Evolutionary conservation across 2,329 filamentous ascomycete genomes (phyloP).

Genomic region (Arthrobotrys sinensis): DNA sequence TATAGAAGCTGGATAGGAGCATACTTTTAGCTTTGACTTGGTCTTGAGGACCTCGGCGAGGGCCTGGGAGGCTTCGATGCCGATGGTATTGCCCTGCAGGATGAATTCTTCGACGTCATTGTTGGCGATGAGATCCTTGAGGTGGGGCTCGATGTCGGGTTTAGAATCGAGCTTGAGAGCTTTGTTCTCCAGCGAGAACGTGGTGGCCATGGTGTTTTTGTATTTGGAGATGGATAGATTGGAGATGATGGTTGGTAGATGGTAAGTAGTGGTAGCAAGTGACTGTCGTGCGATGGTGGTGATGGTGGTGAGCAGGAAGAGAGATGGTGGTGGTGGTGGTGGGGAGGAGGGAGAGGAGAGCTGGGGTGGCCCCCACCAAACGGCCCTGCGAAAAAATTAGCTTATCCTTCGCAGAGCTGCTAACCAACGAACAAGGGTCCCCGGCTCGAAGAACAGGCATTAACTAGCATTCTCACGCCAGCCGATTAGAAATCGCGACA

Average conservation of each 20-base stretch:
- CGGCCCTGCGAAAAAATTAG: neutral
- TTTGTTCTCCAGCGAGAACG: slow-evolving; percentile 90
- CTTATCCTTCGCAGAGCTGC: neutral
- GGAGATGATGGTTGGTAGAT: neutral
- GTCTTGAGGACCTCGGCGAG: slow-evolving; percentile 86
- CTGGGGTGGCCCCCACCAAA: slow-evolving; percentile 14
- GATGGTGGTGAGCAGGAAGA: neutral
- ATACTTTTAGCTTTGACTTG: slow-evolving; percentile 84
- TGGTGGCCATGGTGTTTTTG: slow-evolving; percentile 38
- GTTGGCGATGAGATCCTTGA: slow-evolving; percentile 80
- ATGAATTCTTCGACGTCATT: slow-evolving; percentile 86
- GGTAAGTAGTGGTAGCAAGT: neutral
- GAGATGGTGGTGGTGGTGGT: too few relatives aligned
- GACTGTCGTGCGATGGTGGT: neutral
- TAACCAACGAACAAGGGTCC: slow-evolving; percentile 6
- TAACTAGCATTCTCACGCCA: neutral
- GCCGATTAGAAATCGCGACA: slow-evolving; percentile 45
- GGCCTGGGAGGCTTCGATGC: slow-evolving; percentile 86
- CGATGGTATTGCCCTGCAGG: slow-evolving; percentile 91
- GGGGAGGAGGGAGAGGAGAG: neutral
- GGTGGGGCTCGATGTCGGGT: slow-evolving; percentile 86
- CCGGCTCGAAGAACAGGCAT: neutral
- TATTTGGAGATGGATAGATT: neutral
- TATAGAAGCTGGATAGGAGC: neutral
- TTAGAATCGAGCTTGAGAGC: slow-evolving; percentile 92